Conservation (phyloP, 176 grass and related monocot species). For the Sorghum bicolor region Sorghum_bicolor_NCBIv3 NC_012879.2:52845001-52845500, state of each 20-base stretch:
- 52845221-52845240: background rate
- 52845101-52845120: background rate
- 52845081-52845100: slow-evolving; percentile 11
- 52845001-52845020: background rate
- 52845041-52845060: slow-evolving; percentile 1
- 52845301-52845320: slow-evolving; percentile 37
- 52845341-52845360: slow-evolving; percentile 43
- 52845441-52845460: slow-evolving; percentile 66
- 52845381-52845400: slow-evolving; percentile 21
- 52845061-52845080: background rate
- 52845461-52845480: slow-evolving; percentile 68
- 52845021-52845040: background rate
- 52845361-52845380: slow-evolving; percentile 50
- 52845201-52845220: background rate
- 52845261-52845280: background rate
- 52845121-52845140: background rate
- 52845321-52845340: slow-evolving; percentile 60
- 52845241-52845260: background rate
- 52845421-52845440: slow-evolving; percentile 43
- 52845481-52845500: slow-evolving; percentile 18
- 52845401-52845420: slow-evolving; percentile 52
- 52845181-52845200: background rate
- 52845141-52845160: background rate
- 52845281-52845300: slow-evolving; percentile 3
- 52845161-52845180: background rate